These are phyloP conservation scores for Starmerella gropengiesseri DNA, from an alignment of 805 yeast species.

Conservation along the genomic window DNA sequence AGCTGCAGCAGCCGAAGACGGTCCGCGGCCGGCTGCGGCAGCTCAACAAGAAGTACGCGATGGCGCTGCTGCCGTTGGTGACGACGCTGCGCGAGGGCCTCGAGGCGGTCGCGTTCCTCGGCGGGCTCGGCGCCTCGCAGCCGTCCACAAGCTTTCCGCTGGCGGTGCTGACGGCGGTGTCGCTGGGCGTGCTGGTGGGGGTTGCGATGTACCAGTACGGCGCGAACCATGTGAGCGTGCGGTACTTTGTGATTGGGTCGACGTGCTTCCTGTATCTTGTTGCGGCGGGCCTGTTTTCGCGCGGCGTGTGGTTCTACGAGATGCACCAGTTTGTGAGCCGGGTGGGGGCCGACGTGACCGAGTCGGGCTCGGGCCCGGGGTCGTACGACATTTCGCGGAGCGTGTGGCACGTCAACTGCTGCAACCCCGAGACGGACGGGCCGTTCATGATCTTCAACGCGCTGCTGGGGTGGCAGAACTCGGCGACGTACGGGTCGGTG, in stretches of 20 bases:
- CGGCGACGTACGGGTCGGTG: conserved; percentile 85
- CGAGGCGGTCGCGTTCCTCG: conserved; percentile 84
- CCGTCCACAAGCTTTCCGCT: conserved; percentile 56
- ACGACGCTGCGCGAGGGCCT: conserved; percentile 83
- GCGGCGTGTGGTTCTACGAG: conserved; percentile 87
- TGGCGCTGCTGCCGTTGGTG: conserved; percentile 69
- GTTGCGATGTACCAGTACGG: conserved; percentile 64
- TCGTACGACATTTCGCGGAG: conserved; percentile 69
- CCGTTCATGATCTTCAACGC: conserved; percentile 88
- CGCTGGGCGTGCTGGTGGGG: conserved; percentile 55
- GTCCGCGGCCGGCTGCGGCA: conserved; percentile 3
- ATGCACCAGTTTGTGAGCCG: conserved; percentile 59
- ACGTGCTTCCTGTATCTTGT: conserved; percentile 75
- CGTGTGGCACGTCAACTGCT: conserved; percentile 91
- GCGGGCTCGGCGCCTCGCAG: conserved; percentile 73
- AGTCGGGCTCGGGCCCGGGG: conserved; percentile 88
- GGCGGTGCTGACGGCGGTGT: conserved; percentile 48
- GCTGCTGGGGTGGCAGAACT: conserved; percentile 84
- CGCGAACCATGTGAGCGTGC: conserved; percentile 55
- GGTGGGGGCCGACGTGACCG: conserved; percentile 81
- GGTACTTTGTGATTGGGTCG: conserved; percentile 59
- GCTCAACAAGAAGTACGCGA: conserved; percentile 43
- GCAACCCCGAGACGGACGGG: conserved; percentile 87
- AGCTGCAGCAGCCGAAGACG: background rate
- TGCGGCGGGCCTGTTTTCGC: conserved; percentile 75